These are phyloP conservation scores for Amylocystis lapponica DNA, from an alignment of 768 basidiomycete species.

Conservation along the genomic window DNA sequence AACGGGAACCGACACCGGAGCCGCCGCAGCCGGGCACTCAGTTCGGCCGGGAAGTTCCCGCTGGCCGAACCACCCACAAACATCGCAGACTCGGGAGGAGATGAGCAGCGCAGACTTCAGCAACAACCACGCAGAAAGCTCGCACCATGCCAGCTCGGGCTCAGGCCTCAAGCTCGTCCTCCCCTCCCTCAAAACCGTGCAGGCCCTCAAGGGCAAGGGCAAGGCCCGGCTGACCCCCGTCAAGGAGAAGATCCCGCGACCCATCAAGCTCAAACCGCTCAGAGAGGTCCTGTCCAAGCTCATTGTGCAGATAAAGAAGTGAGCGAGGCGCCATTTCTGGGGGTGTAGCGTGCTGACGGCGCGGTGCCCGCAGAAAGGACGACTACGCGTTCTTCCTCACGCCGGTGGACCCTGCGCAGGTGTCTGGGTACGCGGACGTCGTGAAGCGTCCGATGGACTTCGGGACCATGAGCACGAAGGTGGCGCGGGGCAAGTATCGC, in stretches of 20 bases:
- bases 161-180: constrained; percentile 62
- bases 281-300: constrained; percentile 68
- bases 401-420: constrained; percentile 57
- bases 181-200: constrained; percentile 58
- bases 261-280: constrained; percentile 71
- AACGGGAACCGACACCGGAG: no score
- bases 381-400: constrained; percentile 79
- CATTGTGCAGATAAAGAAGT: constrained; percentile 75
- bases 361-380: constrained; percentile 53
- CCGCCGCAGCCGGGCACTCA: no score
- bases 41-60: no score
- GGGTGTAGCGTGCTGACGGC: constrained; percentile 2
- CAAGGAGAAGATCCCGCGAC: constrained; percentile 43
- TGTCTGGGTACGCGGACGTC: constrained; percentile 59
- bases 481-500: constrained; percentile 69
- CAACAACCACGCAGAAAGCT: constrained; percentile 24
- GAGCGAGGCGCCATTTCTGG: constrained; percentile 10
- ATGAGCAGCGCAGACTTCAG: no score
- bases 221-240: constrained; percentile 19
- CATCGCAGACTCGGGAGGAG: no score
- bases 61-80: no score
- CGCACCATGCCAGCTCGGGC: constrained; percentile 17
- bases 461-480: constrained; percentile 78
- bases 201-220: constrained; percentile 43
- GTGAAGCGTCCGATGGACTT: constrained; percentile 91